These are phyloP conservation scores for Fusarium agapanthi DNA, from an alignment of 2,329 filamentous ascomycete genomes.

Conservation along the genomic window DNA sequence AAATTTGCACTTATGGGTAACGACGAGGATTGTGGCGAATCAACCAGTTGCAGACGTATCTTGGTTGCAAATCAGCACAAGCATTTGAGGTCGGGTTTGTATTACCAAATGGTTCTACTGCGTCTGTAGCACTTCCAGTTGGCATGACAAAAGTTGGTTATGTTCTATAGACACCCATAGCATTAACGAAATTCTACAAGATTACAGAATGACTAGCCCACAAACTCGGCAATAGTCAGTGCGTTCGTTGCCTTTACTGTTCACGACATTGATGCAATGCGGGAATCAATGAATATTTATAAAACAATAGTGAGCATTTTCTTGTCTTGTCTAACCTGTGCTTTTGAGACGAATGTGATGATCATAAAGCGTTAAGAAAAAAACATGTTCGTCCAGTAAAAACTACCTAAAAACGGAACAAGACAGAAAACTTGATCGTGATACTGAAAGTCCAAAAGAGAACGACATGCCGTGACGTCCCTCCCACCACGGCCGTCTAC, in stretches of 20 bases:
- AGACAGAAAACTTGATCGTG: constrained; percentile 28
- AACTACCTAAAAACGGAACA: constrained; percentile 30
- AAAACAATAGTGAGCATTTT: constrained; percentile 36
- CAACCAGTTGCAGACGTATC: background rate
- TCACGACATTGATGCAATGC: background rate
- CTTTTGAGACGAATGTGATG: constrained; percentile 39
- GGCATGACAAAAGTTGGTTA: constrained; percentile 20
- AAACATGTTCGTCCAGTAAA: constrained; percentile 39
- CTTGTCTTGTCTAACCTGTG: constrained; percentile 41
- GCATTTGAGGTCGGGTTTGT: constrained; percentile 1
- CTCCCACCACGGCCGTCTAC: constrained; percentile 64
- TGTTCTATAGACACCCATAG: constrained; percentile 29
- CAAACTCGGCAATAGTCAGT: background rate
- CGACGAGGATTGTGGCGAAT: constrained; percentile 7
- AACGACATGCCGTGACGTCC: constrained; percentile 63
- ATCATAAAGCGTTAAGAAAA: constrained; percentile 34
- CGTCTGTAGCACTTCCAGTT: constrained; percentile 24
- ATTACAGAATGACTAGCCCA: constrained; percentile 3
- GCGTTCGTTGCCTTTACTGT: background rate
- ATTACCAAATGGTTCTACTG: constrained; percentile 7
- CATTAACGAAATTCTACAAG: constrained; percentile 24
- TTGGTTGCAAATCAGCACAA: constrained; percentile 5
- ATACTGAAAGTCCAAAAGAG: constrained; percentile 34
- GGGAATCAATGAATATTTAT: constrained; percentile 18
- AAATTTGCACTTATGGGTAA: constrained; percentile 3